These are phyloP conservation scores for Fusarium sp. DNA, from an alignment of 2,329 filamentous ascomycete genomes.

Conservation along the genomic window DNA sequence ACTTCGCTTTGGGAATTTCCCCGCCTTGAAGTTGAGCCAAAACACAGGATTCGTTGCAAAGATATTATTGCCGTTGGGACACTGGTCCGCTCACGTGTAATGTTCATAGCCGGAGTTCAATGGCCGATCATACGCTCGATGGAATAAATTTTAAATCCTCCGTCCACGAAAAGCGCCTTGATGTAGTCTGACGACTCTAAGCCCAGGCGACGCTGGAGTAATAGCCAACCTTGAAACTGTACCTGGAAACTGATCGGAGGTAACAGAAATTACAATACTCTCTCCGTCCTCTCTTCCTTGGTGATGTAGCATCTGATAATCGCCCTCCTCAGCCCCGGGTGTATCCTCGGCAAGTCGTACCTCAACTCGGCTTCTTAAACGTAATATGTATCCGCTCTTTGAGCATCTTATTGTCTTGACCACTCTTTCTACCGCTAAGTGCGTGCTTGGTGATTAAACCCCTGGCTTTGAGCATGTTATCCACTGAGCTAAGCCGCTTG, in stretches of 20 bases:
- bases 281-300: neutral
- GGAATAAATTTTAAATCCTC: neutral
- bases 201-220: too few relatives aligned
- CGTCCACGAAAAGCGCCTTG: too few relatives aligned
- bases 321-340: neutral
- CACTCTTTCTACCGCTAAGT: conserved; percentile 21
- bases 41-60: neutral
- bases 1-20: conserved; percentile 42
- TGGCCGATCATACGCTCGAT: conserved; percentile 38
- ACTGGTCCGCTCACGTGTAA: conserved; percentile 12
- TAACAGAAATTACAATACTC: too few relatives aligned
- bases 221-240: neutral
- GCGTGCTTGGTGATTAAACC: conserved; percentile 18
- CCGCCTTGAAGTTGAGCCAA: neutral
- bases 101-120: conserved; percentile 21
- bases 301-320: neutral
- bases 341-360: conserved; percentile 22
- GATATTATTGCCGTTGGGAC: neutral
- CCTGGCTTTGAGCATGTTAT: conserved; percentile 8
- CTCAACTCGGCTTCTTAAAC: conserved; percentile 5
- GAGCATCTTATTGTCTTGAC: neutral
- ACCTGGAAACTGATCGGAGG: too few relatives aligned
- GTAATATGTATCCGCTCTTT: conserved; percentile 30
- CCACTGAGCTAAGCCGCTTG: conserved; percentile 34
- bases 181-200: neutral